These are phyloP conservation scores for Obba rivulosa DNA, from an alignment of 768 basidiomycete genomes.

Conservation along the genomic window DNA sequence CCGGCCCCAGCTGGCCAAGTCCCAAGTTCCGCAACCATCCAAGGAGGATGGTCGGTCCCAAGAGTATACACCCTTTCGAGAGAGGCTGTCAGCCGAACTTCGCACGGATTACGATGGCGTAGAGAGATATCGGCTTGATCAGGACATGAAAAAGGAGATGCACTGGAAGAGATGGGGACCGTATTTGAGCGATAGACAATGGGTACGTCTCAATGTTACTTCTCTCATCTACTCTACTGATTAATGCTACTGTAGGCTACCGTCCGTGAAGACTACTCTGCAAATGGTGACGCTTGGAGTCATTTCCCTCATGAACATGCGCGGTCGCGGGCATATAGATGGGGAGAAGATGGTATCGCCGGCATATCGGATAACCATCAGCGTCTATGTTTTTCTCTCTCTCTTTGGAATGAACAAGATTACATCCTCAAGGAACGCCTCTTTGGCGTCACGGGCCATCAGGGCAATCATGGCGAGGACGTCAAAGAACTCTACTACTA, in stretches of 20 bases:
- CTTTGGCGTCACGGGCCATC: slow-evolving; percentile 93
- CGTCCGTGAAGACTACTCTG: slow-evolving; percentile 97
- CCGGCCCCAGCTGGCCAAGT: slow-evolving; percentile 33
- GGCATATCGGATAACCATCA: slow-evolving; percentile 98
- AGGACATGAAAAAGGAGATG: slow-evolving; percentile 70
- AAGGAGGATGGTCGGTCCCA: slow-evolving; percentile 5
- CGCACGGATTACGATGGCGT: slow-evolving; percentile 72
- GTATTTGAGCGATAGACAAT: slow-evolving; percentile 95
- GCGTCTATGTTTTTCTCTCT: slow-evolving; percentile 83
- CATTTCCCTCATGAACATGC: slow-evolving; percentile 95
- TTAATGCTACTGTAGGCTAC: slow-evolving; percentile 62
- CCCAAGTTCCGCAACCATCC: slow-evolving; percentile 13
- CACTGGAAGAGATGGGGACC: slow-evolving; percentile 99
- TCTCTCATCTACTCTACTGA: neutral
- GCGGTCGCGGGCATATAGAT: slow-evolving; percentile 90
- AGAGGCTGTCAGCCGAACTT: slow-evolving; percentile 57
- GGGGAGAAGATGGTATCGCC: slow-evolving; percentile 98
- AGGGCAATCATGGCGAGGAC: slow-evolving; percentile 99
- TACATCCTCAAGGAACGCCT: slow-evolving; percentile 94
- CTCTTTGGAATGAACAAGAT: slow-evolving; percentile 93
- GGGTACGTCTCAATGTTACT: slow-evolving; percentile 51
- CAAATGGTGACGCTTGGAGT: slow-evolving; percentile 91
- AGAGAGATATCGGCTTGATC: slow-evolving; percentile 80
- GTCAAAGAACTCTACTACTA: slow-evolving; percentile 99
- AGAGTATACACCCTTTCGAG: slow-evolving; percentile 44